Evolutionary conservation across 495 filamentous ascomycete species (phyloP).

Genomic region (Penicillium angulare): DNA sequence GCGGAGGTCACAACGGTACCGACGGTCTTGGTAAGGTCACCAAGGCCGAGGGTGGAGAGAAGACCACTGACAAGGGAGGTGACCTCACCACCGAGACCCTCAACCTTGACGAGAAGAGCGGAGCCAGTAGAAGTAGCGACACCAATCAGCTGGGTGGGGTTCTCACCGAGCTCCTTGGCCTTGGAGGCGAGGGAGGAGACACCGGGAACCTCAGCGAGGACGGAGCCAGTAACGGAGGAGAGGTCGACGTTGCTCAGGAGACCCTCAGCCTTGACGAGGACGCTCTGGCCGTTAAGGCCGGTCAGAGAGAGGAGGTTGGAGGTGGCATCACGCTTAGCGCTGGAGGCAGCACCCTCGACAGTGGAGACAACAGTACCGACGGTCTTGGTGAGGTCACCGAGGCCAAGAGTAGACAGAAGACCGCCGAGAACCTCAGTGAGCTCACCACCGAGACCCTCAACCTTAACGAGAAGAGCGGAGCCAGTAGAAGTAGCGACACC

Average conservation of each 20-base stretch:
- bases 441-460: constrained; percentile 4
- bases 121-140: constrained; percentile 20
- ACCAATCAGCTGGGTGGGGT: constrained; percentile 18
- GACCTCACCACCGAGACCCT: not conserved
- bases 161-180: constrained; percentile 10
- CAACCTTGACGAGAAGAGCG: constrained; percentile 22
- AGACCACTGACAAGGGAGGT: constrained; percentile 15
- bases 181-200: constrained; percentile 9
- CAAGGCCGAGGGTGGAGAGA: constrained; percentile 22
- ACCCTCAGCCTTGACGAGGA: constrained; percentile 14
- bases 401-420: constrained; percentile 23
- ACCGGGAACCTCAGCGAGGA: constrained; percentile 17
- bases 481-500: constrained; percentile 17
- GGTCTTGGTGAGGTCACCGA: constrained; percentile 11
- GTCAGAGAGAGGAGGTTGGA: constrained; percentile 16
- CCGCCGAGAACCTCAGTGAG: constrained; percentile 8
- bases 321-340: constrained; percentile 12
- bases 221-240: constrained; percentile 11
- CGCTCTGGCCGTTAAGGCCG: constrained; percentile 10
- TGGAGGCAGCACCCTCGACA: not conserved
- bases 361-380: constrained; percentile 17
- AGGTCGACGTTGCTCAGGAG: constrained; percentile 18
- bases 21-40: constrained; percentile 10
- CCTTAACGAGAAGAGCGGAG: constrained; percentile 23
- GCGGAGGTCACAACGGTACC: constrained; percentile 15